Percentiles rank a stretch among this genome's conserved stretches.
These are phyloP conservation scores for Fraxinus cuspidata DNA, from an alignment of 257 asterid species.

Conservation along the genomic window DNA sequence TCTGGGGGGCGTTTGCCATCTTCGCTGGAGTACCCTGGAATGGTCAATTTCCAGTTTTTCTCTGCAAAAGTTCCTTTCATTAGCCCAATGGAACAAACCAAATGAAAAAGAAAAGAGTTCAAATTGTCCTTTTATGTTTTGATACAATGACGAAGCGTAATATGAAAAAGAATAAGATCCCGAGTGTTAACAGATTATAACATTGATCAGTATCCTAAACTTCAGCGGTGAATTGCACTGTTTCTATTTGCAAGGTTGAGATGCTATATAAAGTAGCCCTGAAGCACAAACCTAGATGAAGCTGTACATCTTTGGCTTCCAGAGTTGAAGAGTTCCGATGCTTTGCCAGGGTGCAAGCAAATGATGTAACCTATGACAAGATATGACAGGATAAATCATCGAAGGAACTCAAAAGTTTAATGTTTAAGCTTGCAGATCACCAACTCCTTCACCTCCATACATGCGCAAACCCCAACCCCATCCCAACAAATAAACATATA, in stretches of 20 bases:
- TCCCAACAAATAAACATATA: neutral
- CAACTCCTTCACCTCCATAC: neutral
- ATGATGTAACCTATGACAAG: constrained; percentile 65
- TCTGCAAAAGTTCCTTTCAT: constrained; percentile 56
- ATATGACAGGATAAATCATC: constrained; percentile 15
- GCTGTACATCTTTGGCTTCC: constrained; percentile 86
- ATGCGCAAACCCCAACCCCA: neutral
- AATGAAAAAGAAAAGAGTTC: neutral
- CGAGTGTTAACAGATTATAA: neutral
- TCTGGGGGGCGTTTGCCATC: constrained; percentile 52
- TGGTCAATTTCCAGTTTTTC: constrained; percentile 75
- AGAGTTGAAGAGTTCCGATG: constrained; percentile 91
- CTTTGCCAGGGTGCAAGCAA: constrained; percentile 91
- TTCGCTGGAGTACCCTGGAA: constrained; percentile 91
- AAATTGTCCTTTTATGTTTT: constrained; percentile 4
- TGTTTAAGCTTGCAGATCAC: constrained; percentile 18
- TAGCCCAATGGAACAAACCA: constrained; percentile 25
- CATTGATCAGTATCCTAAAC: neutral
- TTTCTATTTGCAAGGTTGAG: constrained; percentile 15
- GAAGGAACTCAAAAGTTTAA: constrained; percentile 3
- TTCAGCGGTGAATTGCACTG: constrained; percentile 4
- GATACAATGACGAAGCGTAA: constrained; percentile 7
- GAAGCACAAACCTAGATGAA: constrained; percentile 87
- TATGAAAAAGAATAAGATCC: neutral
- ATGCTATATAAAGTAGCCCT: constrained; percentile 11